Evolutionary conservation across 768 basidiomycete species (phyloP).

Genomic region (Leccinum incarnatum): DNA sequence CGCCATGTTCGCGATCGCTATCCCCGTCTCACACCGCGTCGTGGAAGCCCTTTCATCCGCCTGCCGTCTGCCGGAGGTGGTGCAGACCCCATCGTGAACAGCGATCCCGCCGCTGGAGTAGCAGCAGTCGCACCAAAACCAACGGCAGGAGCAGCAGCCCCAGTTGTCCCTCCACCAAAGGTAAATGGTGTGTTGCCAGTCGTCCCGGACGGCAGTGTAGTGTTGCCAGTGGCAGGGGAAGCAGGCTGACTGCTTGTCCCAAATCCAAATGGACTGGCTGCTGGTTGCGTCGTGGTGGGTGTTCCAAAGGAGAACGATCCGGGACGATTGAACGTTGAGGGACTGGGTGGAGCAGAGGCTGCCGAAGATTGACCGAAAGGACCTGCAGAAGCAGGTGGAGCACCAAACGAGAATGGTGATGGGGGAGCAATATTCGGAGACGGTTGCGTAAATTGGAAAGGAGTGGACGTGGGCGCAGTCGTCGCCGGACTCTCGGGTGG

Average conservation of each 20-base stretch:
- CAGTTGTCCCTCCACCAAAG: constrained; percentile 38
- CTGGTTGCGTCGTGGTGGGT: constrained; percentile 36
- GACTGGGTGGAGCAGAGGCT: constrained; percentile 54
- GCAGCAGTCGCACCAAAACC: constrained; percentile 43
- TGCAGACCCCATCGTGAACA: constrained; percentile 64
- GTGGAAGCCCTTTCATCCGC: constrained; percentile 57
- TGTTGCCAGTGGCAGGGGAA: constrained; percentile 48
- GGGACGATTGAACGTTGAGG: constrained; percentile 52
- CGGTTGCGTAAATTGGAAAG: constrained; percentile 50
- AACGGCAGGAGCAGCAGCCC: constrained; percentile 35
- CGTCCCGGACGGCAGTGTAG: constrained; percentile 33
- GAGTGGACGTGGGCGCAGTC: constrained; percentile 36
- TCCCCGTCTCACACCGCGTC: constrained; percentile 33
- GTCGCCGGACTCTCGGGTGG: constrained; percentile 38
- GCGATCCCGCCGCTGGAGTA: constrained; percentile 26
- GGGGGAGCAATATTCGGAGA: constrained; percentile 36
- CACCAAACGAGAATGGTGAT: constrained; percentile 47
- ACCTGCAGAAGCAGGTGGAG: constrained; percentile 33
- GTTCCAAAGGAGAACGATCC: constrained; percentile 47
- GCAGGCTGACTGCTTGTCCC: constrained; percentile 53
- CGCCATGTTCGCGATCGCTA: constrained; percentile 5
- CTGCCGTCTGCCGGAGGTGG: constrained; percentile 42
- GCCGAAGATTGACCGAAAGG: constrained; percentile 43
- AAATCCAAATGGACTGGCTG: constrained; percentile 44
- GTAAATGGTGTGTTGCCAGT: constrained; percentile 26